A percentile compares a stretch with the other conserved stretches of the same genome.
These are phyloP conservation scores for Plectosphaerella plurivora DNA, from an alignment of 2,329 filamentous ascomycete species.

Conservation along the genomic window DNA sequence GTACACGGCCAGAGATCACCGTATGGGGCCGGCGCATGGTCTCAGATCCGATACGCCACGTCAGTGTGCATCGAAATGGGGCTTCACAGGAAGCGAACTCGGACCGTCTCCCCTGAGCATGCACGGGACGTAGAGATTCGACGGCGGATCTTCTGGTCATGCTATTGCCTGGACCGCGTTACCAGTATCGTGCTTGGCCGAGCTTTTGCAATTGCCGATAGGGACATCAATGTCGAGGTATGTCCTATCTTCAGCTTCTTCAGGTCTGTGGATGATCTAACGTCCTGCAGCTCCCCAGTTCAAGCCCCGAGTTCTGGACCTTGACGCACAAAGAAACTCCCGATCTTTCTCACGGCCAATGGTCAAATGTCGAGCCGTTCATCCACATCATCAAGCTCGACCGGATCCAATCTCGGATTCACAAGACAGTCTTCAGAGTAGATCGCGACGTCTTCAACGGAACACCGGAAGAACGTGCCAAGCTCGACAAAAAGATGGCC, in stretches of 20 bases:
- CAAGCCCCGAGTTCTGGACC: conserved; percentile 15
- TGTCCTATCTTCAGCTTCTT: not conserved
- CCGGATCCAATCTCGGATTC: conserved; percentile 15
- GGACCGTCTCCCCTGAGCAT: not conserved
- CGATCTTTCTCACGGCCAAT: not conserved
- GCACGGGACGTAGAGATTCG: conserved; percentile 19
- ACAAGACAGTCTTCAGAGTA: conserved; percentile 15
- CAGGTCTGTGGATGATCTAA: not conserved
- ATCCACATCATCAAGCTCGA: conserved; percentile 20
- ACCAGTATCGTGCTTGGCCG: conserved; percentile 26
- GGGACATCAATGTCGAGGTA: conserved; percentile 25
- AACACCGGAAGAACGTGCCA: not conserved
- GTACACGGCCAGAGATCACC: conserved; percentile 27
- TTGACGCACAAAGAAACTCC: conserved; percentile 8
- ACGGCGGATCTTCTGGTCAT: conserved; percentile 26
- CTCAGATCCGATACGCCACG: conserved; percentile 23
- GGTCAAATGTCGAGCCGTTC: conserved; percentile 19
- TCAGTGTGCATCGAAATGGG: conserved; percentile 25
- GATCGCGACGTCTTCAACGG: conserved; percentile 14
- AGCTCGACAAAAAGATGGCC: conserved; percentile 14
- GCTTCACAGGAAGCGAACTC: conserved; percentile 17
- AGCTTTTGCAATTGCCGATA: conserved; percentile 27
- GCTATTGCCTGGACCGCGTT: conserved; percentile 27
- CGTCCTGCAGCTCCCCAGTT: conserved; percentile 14
- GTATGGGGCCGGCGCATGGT: conserved; percentile 28